Evolutionary conservation across 1,139 yeast species (phyloP).

Genomic region (Debaryomyces nepalensis): DNA sequence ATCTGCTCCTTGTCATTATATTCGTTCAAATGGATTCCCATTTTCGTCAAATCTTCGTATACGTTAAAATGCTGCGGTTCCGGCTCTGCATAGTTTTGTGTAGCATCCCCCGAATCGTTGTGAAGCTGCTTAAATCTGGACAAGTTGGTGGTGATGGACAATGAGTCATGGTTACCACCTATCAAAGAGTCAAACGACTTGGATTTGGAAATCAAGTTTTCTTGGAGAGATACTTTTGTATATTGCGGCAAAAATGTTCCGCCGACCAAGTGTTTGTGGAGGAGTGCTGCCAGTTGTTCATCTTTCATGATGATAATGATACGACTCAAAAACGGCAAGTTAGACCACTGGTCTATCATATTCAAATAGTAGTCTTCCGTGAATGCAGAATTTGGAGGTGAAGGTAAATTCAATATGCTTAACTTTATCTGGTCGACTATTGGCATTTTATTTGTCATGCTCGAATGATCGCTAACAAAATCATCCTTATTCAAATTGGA

Average conservation of each 20-base stretch:
- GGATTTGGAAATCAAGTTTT: constrained; percentile 45
- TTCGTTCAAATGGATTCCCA: constrained; percentile 35
- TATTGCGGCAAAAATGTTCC: constrained; percentile 16
- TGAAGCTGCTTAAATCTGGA: constrained; percentile 34
- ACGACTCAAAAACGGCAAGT: constrained; percentile 46
- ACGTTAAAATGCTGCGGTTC: constrained; percentile 40
- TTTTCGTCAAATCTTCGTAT: constrained; percentile 31
- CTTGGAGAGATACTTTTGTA: constrained; percentile 44
- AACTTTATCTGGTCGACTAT: constrained; percentile 44
- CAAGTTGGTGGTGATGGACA: constrained; percentile 28
- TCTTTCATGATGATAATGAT: constrained; percentile 45
- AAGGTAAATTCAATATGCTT: constrained; percentile 32
- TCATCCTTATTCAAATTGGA: constrained; percentile 39
- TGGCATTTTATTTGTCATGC: constrained; percentile 21
- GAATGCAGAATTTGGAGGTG: constrained; percentile 15
- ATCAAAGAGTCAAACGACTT: constrained; percentile 40
- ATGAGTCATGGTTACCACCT: constrained; percentile 16
- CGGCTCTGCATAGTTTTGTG: constrained; percentile 42
- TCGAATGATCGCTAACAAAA: constrained; percentile 27
- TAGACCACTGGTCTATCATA: constrained; percentile 49
- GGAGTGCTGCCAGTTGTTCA: constrained; percentile 34
- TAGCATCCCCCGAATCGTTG: constrained; percentile 19
- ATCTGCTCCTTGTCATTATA: constrained; percentile 31
- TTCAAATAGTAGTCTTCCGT: constrained; percentile 32
- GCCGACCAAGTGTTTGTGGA: constrained; percentile 28